Percentiles rank a stretch among this genome's conserved stretches.
These are phyloP conservation scores for Physaria fendleri DNA, from an alignment of 345 rosid species.

Conservation along the genomic window DNA sequence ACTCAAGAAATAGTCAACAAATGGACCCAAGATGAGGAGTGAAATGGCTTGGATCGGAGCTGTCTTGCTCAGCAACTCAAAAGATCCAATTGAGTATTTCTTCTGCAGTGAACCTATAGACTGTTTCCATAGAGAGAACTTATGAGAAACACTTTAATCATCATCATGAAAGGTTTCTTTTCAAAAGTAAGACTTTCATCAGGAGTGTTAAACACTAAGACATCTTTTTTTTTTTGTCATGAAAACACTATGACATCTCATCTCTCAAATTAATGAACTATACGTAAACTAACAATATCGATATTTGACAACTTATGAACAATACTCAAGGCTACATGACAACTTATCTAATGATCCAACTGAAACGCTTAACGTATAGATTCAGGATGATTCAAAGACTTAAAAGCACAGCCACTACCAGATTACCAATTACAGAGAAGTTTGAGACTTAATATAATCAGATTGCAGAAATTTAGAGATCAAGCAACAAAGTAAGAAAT, in stretches of 20 bases:
- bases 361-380: not conserved
- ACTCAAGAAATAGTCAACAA: conserved; percentile 66
- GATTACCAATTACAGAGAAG: not conserved
- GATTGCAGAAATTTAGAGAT: not conserved
- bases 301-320: not conserved
- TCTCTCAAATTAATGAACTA: not conserved
- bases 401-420: not conserved
- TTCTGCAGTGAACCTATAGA: conserved; percentile 88
- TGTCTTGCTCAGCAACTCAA: conserved; percentile 83
- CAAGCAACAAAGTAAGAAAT: not conserved
- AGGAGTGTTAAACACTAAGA: not conserved
- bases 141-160: conserved; percentile 14
- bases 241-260: too few species aligned
- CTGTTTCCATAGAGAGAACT: conserved; percentile 31
- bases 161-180: not conserved
- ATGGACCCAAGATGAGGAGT: conserved; percentile 81
- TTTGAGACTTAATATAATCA: not conserved
- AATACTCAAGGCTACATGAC: not conserved
- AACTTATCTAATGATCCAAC: not conserved
- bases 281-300: not conserved
- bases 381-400: not conserved
- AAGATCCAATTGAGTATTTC: conserved; percentile 90
- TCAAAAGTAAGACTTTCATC: not conserved
- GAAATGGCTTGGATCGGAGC: conserved; percentile 99
- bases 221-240: too few species aligned